A percentile compares a stretch with the other conserved stretches of the same genome.
These are phyloP conservation scores for Suhomyces emberorum DNA, from an alignment of 805 yeast species.

Conservation along the genomic window DNA sequence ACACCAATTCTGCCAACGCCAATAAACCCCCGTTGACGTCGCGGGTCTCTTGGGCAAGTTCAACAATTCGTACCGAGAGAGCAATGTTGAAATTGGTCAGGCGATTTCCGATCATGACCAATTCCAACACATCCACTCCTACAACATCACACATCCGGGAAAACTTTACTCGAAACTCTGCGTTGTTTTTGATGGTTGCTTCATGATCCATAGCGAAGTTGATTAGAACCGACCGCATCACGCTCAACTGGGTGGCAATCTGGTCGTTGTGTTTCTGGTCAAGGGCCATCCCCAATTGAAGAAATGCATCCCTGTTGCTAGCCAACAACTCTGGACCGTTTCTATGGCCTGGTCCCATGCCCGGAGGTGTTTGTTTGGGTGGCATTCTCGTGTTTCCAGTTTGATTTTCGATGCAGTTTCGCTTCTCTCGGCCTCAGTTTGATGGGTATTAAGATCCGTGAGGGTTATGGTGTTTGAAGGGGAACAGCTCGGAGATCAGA, in stretches of 20 bases:
- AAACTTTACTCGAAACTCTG: slow-evolving; percentile 66
- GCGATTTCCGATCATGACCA: slow-evolving; percentile 15
- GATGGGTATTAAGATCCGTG: too few species aligned
- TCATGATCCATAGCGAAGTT: slow-evolving; percentile 73
- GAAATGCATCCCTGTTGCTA: slow-evolving; percentile 29
- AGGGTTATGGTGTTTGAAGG: too few species aligned
- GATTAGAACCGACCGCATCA: slow-evolving; percentile 74
- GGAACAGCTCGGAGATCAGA: too few species aligned
- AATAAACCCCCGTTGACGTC: slow-evolving; percentile 82
- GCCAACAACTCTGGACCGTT: too few species aligned
- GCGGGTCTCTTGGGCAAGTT: slow-evolving; percentile 66
- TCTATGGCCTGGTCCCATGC: neutral
- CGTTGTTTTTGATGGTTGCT: slow-evolving; percentile 59
- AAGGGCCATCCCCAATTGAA: slow-evolving; percentile 49
- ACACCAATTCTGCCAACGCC: slow-evolving; percentile 44
- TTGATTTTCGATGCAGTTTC: too few species aligned
- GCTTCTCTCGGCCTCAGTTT: too few species aligned
- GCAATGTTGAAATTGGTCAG: slow-evolving; percentile 60
- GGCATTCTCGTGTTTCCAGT: too few species aligned
- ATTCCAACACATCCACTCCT: slow-evolving; percentile 77
- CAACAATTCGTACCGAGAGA: slow-evolving; percentile 70
- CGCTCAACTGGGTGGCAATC: slow-evolving; percentile 65
- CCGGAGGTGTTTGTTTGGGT: too few species aligned
- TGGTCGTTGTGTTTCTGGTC: slow-evolving; percentile 55
- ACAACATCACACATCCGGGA: slow-evolving; percentile 72